Conservation (phyloP, 257 asterid species). For the Solanum etuberosum region DNA sequence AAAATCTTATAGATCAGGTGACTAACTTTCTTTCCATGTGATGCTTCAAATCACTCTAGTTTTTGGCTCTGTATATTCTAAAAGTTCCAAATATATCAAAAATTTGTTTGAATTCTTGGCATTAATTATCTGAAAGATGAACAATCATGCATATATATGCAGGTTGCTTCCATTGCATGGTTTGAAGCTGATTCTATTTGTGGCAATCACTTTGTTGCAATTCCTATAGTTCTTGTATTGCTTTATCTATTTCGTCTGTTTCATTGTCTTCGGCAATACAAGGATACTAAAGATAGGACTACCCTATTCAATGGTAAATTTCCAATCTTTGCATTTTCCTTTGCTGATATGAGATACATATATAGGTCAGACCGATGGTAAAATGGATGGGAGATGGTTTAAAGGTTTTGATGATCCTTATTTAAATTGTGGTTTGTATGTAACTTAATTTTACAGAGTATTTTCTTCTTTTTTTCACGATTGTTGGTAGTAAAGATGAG, state of each 20-base stretch:
- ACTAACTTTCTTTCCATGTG: not conserved
- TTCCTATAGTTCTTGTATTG: slow-evolving; percentile 76
- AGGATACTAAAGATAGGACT: slow-evolving; percentile 75
- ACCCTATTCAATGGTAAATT: slow-evolving; percentile 69
- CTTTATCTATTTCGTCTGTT: slow-evolving; percentile 89
- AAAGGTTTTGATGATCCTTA: too few species aligned
- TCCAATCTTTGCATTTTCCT: not conserved
- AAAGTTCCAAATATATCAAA: not conserved
- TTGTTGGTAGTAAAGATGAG: too few species aligned
- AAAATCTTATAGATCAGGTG: not conserved
- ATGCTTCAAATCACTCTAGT: too few species aligned
- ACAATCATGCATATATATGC: slow-evolving; percentile 14
- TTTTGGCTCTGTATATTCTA: not conserved
- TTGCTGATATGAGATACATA: not conserved
- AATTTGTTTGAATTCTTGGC: slow-evolving; percentile 9
- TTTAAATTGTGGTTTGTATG: too few species aligned
- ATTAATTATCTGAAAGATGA: too few species aligned
- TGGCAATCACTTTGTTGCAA: slow-evolving; percentile 91
- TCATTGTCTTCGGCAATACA: slow-evolving; percentile 92
- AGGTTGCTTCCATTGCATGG: slow-evolving; percentile 99
- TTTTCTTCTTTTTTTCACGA: too few species aligned
- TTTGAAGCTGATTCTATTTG: slow-evolving; percentile 97
- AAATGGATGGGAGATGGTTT: too few species aligned
- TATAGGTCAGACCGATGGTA: too few species aligned
- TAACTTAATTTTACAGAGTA: too few species aligned